Percentiles rank a stretch among this genome's conserved stretches.
Conservation (phyloP, 2,329 filamentous ascomycete genomes). For the Setomelanomma holmii region DNA sequence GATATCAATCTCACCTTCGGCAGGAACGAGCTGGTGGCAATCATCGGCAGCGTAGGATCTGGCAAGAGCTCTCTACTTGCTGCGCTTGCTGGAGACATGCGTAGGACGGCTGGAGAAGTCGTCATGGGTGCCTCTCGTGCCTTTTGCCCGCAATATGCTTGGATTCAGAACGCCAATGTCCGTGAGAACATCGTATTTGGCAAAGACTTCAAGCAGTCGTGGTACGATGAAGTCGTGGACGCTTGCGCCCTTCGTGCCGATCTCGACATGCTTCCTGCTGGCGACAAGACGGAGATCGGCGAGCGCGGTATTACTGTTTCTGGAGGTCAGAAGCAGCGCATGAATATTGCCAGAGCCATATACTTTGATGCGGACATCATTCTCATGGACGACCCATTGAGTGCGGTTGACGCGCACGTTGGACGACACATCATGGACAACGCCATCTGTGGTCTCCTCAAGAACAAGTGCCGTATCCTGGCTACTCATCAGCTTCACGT, state of each 20-base stretch:
- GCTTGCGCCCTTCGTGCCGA: constrained; percentile 87
- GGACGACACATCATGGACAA: constrained; percentile 84
- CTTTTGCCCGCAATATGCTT: constrained; percentile 95
- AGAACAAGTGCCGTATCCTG: constrained; percentile 86
- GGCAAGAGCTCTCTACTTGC: constrained; percentile 91
- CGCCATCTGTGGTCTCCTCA: constrained; percentile 86
- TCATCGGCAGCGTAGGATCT: constrained; percentile 88
- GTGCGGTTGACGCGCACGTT: constrained; percentile 65
- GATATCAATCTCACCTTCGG: constrained; percentile 72
- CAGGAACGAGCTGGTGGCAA: constrained; percentile 78
- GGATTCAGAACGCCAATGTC: constrained; percentile 93
- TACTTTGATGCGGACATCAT: constrained; percentile 70
- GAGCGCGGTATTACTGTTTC: constrained; percentile 95
- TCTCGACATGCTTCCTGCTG: constrained; percentile 89
- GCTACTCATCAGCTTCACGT: constrained; percentile 97
- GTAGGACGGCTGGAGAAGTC: constrained; percentile 76
- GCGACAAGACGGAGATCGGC: constrained; percentile 90
- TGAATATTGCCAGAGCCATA: constrained; percentile 87
- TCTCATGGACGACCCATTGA: constrained; percentile 70
- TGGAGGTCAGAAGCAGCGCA: constrained; percentile 90
- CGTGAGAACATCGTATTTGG: constrained; percentile 92
- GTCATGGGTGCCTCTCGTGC: constrained; percentile 80
- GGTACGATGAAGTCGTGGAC: constrained; percentile 85
- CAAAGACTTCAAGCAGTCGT: constrained; percentile 71
- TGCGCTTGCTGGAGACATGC: constrained; percentile 92